Base-by-base conservation (phyloP, 2,329 filamentous ascomycete genomes). In the Sporothrix humicola region DNA sequence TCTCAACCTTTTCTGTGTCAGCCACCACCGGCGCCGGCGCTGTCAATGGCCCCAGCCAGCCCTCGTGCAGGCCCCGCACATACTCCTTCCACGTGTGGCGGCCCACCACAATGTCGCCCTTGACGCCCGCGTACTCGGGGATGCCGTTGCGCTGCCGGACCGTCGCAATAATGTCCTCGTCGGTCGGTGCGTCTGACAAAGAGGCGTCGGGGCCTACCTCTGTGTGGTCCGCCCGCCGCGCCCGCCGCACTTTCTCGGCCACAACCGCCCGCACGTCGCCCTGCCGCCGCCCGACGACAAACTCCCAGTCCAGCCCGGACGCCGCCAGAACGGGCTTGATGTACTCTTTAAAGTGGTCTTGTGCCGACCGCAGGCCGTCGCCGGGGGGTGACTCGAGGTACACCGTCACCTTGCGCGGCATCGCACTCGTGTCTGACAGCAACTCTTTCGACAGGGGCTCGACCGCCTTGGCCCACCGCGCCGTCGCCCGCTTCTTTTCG, bases 31-130 rank as follows among this genome's bases (percentile, higher is more conserved):
- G 52, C 6, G 72, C 69, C 13, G 72, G 54, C 20, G 37, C 66
- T 9, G 73, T 78, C 59, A 97, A 84, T 8, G 96, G 94, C 0
- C 96, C 95, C 31, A 99, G 84, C 95, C 96, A 99, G 73, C 96
- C 96, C 83, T 99, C 96, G 81, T 99, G 96, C 77, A 98, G 80
- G 63, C 96, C 96, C 74, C 95, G 88, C 31, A 98, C 85, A 81
- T 98, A 99, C 83, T 99, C 96, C 83, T 98, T 99, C 96, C 96
- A 99, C 10, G 95, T 91, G 80, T 98, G 93, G 73, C 95, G 86
- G 13, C 96, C 96, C 78, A 99, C 89, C 20, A 98, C 90, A 70
- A 99, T 87, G 80, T 98, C 95, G 61, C 96, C 96, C 76, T 88
- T 88, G 26, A 92, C 85, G 10, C 93, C 95, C 3, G 91, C 86